phyloP scores from a whole-genome alignment of 106 monocot species.

The Dendrobium huoshanense region DNA sequence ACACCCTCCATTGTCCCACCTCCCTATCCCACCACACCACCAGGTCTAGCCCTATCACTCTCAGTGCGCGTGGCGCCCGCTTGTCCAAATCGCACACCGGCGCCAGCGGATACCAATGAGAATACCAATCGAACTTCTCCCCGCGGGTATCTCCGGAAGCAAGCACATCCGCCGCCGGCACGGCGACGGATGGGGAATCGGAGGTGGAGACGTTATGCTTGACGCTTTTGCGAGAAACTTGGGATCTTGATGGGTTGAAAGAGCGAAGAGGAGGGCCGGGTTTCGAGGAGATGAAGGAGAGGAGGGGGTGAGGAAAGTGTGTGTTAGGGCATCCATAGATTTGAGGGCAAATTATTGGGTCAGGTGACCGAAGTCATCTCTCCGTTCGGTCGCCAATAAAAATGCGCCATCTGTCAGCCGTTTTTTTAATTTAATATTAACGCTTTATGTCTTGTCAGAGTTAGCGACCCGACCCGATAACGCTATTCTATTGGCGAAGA shows the following conservation, averaged over 20 bases:
- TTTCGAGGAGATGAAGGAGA: not conserved
- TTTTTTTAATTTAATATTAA: too few species aligned
- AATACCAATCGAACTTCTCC: conserved; percentile 72
- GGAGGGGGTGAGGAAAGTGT: not conserved
- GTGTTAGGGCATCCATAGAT: not conserved
- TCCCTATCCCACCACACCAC: conserved; percentile 85
- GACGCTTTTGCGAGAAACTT: not conserved
- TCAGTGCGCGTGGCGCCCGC: conserved; percentile 66
- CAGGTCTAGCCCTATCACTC: conserved; percentile 72
- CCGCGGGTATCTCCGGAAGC: not conserved
- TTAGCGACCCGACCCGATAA: too few species aligned
- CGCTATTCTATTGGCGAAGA: too few species aligned
- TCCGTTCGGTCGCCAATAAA: too few species aligned
- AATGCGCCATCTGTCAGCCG: too few species aligned
- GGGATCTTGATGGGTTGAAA: not conserved
- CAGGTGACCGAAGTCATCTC: too few species aligned
- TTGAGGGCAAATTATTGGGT: too few species aligned
- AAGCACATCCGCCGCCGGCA: not conserved
- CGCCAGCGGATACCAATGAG: conserved; percentile 85
- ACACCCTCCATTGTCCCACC: conserved; percentile 68
- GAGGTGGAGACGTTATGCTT: not conserved
- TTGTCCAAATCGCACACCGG: conserved; percentile 81
- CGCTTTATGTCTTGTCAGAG: too few species aligned
- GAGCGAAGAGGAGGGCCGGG: not conserved
- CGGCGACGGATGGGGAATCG: not conserved